Evolutionary conservation across 176 grass and related monocot species (phyloP).

Genomic region (Zea luxurians): DNA sequence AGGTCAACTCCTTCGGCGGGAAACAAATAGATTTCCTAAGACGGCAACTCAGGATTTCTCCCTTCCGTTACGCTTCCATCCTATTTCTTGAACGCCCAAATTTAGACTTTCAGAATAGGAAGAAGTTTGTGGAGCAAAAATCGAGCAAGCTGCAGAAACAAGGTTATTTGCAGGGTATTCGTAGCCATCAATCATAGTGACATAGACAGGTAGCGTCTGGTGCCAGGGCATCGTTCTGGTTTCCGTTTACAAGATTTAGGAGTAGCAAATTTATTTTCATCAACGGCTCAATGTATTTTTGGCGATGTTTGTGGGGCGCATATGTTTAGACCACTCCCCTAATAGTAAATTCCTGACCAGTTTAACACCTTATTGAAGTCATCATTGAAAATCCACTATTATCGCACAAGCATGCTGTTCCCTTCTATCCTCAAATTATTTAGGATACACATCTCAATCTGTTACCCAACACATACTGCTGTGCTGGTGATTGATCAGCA

Average conservation of each 20-base stretch:
- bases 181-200: background rate
- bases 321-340: background rate
- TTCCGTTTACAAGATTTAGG: conserved; percentile 17
- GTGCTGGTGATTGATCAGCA: conserved; percentile 20
- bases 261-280: background rate
- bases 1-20: conserved; percentile 18
- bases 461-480: background rate
- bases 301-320: background rate
- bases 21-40: conserved; percentile 9
- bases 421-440: background rate
- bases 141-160: conserved; percentile 15
- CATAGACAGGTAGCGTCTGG: background rate
- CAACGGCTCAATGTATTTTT: background rate
- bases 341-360: conserved; percentile 11
- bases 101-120: conserved; percentile 5
- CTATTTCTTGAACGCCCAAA: background rate
- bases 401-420: conserved; percentile 20
- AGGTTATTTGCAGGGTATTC: background rate
- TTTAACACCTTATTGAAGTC: background rate
- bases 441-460: conserved; percentile 19
- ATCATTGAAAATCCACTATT: background rate
- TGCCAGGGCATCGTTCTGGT: background rate
- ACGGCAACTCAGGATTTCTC: background rate
- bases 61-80: background rate
- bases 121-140: conserved; percentile 20